Evolutionary conservation across 768 basidiomycete genomes (phyloP).

Genomic region (Leccinum arenicola): DNA sequence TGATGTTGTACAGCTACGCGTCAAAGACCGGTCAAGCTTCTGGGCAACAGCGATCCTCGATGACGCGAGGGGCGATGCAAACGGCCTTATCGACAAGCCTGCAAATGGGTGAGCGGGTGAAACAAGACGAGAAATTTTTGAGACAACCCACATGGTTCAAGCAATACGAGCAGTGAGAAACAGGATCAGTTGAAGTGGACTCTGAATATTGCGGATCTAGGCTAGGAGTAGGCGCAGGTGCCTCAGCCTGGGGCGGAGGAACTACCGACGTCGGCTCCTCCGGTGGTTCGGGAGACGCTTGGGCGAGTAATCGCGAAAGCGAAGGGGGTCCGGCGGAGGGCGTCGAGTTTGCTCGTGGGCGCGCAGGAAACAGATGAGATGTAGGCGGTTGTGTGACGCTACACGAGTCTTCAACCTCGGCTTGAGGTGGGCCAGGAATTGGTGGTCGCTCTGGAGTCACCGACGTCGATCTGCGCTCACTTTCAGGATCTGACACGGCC

Average conservation of each 20-base stretch:
- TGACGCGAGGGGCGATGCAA: too few relatives aligned
- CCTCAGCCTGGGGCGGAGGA: constrained; percentile 28
- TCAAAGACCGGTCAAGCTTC: too few relatives aligned
- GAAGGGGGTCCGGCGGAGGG: constrained; percentile 74
- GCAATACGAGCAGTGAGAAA: too few relatives aligned
- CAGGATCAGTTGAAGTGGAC: too few relatives aligned
- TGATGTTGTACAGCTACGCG: too few relatives aligned
- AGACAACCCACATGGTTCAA: too few relatives aligned
- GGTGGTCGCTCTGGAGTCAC: constrained; percentile 13
- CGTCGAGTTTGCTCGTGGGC: constrained; percentile 63
- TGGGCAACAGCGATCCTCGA: too few relatives aligned
- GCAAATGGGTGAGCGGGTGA: too few relatives aligned
- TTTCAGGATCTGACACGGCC: constrained; percentile 37
- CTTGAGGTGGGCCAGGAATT: constrained; percentile 56
- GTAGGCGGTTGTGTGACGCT: constrained; percentile 62
- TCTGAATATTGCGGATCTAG: not conserved
- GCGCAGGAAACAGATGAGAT: constrained; percentile 62
- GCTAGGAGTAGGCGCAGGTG: constrained; percentile 28
- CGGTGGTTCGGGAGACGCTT: constrained; percentile 47
- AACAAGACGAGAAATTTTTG: too few relatives aligned
- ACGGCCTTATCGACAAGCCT: too few relatives aligned
- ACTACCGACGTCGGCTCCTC: constrained; percentile 34
- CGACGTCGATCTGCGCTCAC: constrained; percentile 31
- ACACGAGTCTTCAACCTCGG: constrained; percentile 74
- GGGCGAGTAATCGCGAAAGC: constrained; percentile 74